Percentiles rank a stretch among this genome's conserved stretches.
phyloP scores from a whole-genome alignment of 306 rosid species.

The Trichosanthes cucumerina region DNA sequence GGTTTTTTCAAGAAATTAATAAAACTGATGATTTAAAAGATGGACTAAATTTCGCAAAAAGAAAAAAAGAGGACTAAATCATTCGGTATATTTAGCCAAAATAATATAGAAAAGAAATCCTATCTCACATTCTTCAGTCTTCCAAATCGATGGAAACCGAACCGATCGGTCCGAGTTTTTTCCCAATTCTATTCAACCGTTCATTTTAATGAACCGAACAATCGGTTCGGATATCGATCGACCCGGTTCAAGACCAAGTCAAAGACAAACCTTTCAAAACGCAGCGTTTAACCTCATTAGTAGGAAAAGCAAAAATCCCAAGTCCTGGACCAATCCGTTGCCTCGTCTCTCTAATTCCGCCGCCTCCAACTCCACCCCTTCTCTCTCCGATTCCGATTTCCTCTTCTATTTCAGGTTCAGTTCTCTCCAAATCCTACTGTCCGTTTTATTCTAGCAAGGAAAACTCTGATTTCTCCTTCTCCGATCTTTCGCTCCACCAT shows the following conservation, averaged over 20 bases:
- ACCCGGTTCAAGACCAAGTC: not conserved
- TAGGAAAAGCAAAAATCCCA: not conserved
- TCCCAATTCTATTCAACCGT: too few relatives aligned
- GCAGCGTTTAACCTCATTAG: not conserved
- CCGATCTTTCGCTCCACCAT: not conserved
- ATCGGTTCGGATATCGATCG: not conserved
- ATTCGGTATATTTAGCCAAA: too few relatives aligned
- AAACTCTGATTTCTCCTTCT: not conserved
- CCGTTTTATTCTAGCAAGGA: not conserved
- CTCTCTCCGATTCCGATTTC: not conserved
- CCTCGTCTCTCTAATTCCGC: not conserved
- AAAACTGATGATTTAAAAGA: too few relatives aligned
- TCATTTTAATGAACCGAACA: not conserved
- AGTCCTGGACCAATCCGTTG: not conserved
- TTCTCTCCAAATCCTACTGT: constrained; percentile 2
- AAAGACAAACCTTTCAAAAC: not conserved
- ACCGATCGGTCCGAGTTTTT: too few relatives aligned
- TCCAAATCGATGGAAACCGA: too few relatives aligned
- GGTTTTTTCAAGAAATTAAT: too few relatives aligned
- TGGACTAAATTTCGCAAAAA: too few relatives aligned
- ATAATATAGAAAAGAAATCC: too few relatives aligned
- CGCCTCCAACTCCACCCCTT: not conserved
- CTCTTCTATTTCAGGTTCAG: not conserved
- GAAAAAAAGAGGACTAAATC: too few relatives aligned
- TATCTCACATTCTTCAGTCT: too few relatives aligned